Evolutionary conservation across 1,284 basidiomycete species (phyloP).

Genomic region (Puccinia coronata): DNA sequence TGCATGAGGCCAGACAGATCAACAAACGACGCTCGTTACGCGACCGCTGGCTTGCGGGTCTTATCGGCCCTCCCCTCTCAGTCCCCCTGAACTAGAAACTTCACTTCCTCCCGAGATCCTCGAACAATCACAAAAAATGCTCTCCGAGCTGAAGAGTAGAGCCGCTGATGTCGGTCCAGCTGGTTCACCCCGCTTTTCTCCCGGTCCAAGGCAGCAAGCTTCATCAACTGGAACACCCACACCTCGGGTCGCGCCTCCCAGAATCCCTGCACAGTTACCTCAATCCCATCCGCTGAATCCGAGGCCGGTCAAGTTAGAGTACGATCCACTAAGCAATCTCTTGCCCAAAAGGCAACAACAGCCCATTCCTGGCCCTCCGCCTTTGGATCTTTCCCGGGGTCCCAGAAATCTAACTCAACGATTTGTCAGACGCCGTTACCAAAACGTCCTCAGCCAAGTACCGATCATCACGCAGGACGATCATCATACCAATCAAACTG

Average conservation of each 20-base stretch:
- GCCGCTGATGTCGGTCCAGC: not conserved
- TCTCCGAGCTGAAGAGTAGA: slow-evolving; percentile 13
- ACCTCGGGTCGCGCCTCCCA: not conserved
- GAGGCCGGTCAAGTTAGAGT: not conserved
- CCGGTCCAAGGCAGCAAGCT: not conserved
- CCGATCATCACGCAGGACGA: slow-evolving; percentile 4
- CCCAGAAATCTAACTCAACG: slow-evolving; percentile 22
- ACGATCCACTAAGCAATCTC: slow-evolving; percentile 23
- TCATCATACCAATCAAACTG: not conserved
- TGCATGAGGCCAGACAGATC: slow-evolving; percentile 37
- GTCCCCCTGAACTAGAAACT: slow-evolving; percentile 28
- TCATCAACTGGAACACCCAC: not conserved
- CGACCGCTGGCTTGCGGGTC: slow-evolving; percentile 35
- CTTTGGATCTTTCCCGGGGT: slow-evolving; percentile 9
- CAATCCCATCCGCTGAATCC: slow-evolving; percentile 35
- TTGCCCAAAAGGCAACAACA: slow-evolving; percentile 31
- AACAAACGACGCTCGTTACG: slow-evolving; percentile 19
- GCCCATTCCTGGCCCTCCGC: not conserved
- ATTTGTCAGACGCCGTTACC: slow-evolving; percentile 23
- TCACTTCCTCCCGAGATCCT: slow-evolving; percentile 3
- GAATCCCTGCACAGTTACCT: slow-evolving; percentile 10
- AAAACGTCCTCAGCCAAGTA: slow-evolving; percentile 15
- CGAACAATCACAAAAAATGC: slow-evolving; percentile 20
- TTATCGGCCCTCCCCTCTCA: slow-evolving; percentile 31
- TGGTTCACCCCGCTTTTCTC: slow-evolving; percentile 15